phyloP scores from a whole-genome alignment of 257 asterid genomes.

The Capsicum chinense region DNA sequence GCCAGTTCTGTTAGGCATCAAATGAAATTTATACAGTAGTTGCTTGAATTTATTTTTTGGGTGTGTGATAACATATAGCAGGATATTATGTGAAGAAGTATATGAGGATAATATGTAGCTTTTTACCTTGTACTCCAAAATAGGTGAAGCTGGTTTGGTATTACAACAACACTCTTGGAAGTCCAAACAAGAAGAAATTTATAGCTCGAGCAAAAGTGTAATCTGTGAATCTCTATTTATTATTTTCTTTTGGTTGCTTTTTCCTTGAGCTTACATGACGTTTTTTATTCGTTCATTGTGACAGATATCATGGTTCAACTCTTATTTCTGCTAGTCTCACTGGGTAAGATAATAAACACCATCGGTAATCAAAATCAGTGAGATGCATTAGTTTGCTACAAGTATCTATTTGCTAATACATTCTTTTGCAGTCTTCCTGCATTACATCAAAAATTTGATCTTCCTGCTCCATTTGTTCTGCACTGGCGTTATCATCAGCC shows the following conservation, averaged over 20 bases:
- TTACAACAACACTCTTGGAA: conserved; percentile 93
- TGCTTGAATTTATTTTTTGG: neutral
- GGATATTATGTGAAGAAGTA: conserved; percentile 7
- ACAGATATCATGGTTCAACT: conserved; percentile 96
- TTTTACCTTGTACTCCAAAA: conserved; percentile 23
- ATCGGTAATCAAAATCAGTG: neutral
- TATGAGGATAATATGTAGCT: neutral
- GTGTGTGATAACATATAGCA: neutral
- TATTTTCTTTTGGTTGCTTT: neutral
- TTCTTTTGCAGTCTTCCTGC: conserved; percentile 66
- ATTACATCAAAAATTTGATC: conserved; percentile 87
- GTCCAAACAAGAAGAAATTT: conserved; percentile 94
- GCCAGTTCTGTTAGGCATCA: neutral
- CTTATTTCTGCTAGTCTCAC: conserved; percentile 92
- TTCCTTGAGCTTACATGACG: neutral
- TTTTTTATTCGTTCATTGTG: conserved; percentile 30
- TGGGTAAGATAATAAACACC: conserved; percentile 53
- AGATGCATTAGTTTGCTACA: neutral
- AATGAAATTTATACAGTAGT: neutral
- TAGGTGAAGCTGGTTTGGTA: conserved; percentile 98
- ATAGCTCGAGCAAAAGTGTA: conserved; percentile 93
- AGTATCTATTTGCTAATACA: conserved; percentile 18
- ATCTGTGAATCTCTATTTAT: conserved; percentile 29
- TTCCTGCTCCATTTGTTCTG: conserved; percentile 85
- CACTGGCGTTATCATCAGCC: conserved; percentile 96